phyloP scores from a whole-genome alignment of 306 rosid species.

The Malus orientalis region DNA sequence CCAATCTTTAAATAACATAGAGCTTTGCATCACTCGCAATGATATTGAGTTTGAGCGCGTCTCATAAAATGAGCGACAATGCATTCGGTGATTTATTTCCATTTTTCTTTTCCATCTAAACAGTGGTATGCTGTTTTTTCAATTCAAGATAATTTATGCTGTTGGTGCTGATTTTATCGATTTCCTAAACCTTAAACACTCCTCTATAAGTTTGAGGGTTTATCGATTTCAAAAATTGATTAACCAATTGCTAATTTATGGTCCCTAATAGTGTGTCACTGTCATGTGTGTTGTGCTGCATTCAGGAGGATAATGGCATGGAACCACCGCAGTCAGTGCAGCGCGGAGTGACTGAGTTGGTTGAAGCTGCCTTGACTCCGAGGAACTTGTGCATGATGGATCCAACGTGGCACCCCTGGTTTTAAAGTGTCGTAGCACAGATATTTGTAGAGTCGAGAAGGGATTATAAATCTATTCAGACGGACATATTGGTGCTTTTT shows the following conservation, averaged over 20 bases:
- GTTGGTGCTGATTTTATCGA: neutral
- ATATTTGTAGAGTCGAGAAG: neutral
- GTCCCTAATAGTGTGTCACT: neutral
- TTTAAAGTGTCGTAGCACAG: conserved; percentile 20
- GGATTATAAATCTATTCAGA: neutral
- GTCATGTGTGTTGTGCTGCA: neutral
- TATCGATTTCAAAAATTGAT: neutral
- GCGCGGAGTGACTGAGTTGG: conserved; percentile 88
- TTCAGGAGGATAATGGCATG: conserved; percentile 84
- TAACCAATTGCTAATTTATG: neutral
- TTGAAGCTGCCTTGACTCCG: conserved; percentile 89
- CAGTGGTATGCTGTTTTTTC: neutral
- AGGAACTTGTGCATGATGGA: conserved; percentile 99
- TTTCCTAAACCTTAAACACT: neutral
- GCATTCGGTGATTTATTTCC: neutral
- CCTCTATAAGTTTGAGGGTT: neutral
- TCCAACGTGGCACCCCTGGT: conserved; percentile 99
- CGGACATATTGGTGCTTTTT: neutral
- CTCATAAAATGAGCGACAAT: neutral
- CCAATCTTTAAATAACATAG: neutral
- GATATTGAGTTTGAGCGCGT: neutral
- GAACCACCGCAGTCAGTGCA: conserved; percentile 91
- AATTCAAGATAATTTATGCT: neutral
- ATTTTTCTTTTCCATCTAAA: too few relatives aligned
- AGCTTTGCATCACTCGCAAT: neutral